phyloP scores from a whole-genome alignment of 75 land plant genomes.

The Adiantum capillusveneris region DNA sequence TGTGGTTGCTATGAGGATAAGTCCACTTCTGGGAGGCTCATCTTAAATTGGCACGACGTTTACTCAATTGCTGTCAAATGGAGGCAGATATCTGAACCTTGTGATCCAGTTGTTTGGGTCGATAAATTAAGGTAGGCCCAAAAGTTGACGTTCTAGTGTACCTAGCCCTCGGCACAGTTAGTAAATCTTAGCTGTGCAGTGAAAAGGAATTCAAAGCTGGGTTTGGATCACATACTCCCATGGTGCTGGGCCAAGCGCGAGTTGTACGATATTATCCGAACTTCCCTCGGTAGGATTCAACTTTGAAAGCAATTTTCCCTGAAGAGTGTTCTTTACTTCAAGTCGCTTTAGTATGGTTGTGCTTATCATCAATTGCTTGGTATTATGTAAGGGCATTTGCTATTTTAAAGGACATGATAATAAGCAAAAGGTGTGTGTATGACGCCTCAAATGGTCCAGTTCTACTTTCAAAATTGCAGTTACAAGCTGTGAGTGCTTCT shows the following conservation, averaged over 20 bases:
- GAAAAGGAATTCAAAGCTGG: constrained; percentile 79
- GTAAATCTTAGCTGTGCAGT: constrained; percentile 22
- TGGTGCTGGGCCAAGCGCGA: constrained; percentile 83
- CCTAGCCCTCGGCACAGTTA: too few species aligned
- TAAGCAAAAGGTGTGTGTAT: neutral
- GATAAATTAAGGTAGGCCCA: constrained; percentile 69
- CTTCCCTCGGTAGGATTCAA: constrained; percentile 46
- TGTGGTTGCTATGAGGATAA: constrained; percentile 46
- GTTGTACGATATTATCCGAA: constrained; percentile 88
- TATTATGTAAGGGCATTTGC: neutral
- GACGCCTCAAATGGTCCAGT: neutral
- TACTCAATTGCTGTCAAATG: constrained; percentile 83
- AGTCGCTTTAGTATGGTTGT: too few species aligned
- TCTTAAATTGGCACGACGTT: constrained; percentile 69
- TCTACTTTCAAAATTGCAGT: neutral
- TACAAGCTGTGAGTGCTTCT: neutral
- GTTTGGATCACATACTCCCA: constrained; percentile 91
- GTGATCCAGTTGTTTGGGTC: constrained; percentile 95
- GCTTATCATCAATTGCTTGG: too few species aligned
- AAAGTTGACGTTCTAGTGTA: too few species aligned
- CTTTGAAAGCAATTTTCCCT: too few species aligned
- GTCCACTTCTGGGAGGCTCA: constrained; percentile 28
- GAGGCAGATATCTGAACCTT: constrained; percentile 96
- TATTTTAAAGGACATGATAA: constrained; percentile 5
- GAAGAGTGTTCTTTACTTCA: too few species aligned